Evolutionary conservation across 1,284 basidiomycete genomes (phyloP).

Genomic region (Rhodotorula sp.): DNA sequence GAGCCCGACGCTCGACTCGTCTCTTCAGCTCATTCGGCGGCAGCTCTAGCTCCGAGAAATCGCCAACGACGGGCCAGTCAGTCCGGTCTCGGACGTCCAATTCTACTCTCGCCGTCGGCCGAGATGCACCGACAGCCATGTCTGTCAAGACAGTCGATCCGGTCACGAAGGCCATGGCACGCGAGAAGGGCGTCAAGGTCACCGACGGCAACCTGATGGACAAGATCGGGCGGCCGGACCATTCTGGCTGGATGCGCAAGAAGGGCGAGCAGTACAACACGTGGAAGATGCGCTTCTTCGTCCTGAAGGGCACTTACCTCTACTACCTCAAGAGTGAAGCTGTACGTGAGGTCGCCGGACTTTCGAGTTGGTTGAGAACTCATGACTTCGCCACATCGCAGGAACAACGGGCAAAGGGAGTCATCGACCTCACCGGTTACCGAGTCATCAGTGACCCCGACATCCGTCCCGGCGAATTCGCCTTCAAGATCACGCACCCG

Average conservation of each 20-base stretch:
- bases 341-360: slow-evolving; percentile 53
- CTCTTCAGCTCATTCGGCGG: slow-evolving; percentile 32
- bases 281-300: slow-evolving; percentile 91
- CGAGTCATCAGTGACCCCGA: slow-evolving; percentile 91
- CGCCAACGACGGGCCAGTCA: slow-evolving; percentile 10
- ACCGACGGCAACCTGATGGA: slow-evolving; percentile 60
- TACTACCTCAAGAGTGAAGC: slow-evolving; percentile 76
- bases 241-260: slow-evolving; percentile 92
- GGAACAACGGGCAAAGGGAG: slow-evolving; percentile 94
- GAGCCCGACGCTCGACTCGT: slow-evolving; percentile 34
- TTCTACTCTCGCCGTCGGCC: slow-evolving; percentile 43
- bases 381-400: slow-evolving; percentile 47
- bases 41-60: slow-evolving; percentile 44
- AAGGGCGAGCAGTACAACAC: slow-evolving; percentile 87
- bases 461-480: slow-evolving; percentile 86
- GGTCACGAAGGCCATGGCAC: slow-evolving; percentile 49
- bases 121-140: slow-evolving; percentile 49
- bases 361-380: slow-evolving; percentile 26
- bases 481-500: slow-evolving; percentile 91
- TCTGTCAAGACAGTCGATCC: slow-evolving; percentile 41
- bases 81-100: slow-evolving; percentile 34
- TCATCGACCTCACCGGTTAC: slow-evolving; percentile 87
- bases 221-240: slow-evolving; percentile 84
- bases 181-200: slow-evolving; percentile 53
- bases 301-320: slow-evolving; percentile 87